Evolutionary conservation across 768 basidiomycete genomes (phyloP), one percentile per base, ranked within the genome.

Genomic region (Gymnopilus junonius): DNA sequence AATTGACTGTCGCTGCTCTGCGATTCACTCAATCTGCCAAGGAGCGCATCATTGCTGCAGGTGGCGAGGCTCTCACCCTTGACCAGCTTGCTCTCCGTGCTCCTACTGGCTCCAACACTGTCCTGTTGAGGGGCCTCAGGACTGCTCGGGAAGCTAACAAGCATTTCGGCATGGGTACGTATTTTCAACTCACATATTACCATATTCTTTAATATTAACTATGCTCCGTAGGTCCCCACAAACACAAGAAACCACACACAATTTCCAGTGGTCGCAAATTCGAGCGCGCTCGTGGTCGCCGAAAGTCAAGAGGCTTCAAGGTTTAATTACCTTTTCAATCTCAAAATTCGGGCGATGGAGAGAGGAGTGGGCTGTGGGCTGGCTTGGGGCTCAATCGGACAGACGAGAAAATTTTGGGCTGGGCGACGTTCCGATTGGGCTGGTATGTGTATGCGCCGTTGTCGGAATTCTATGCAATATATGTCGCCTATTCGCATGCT

Each of bases 221-320:
- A 56, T 21, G 15, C 32, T 40, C 51, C 58, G 12, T 64, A 84
- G 87, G 91, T 68, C 95, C 95, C 60, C 94, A 96, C 90, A 94
- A 98, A 82, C 84, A 97, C 90, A 98, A 97, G 87, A 97, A 96
- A 83, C 97, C 97, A 51, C 92, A 95, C 83, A 93, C 95, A 50
- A 84, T 82, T 73, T 95, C 94, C 76, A 97, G 97, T 84, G 97
- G 97, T 66, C 93, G 96, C 87, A 98, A 97, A 90, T 97, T 97
- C 91, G 97, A 99, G 85, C 90, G 90, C 75, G 97, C 83, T 78
- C 96, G 97, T 88, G 97, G 97, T 85, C 93, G 97, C 87, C 89
- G 97, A 92, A 93, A 94, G 88, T 95, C 94, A 60, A 91, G 92
- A 80, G 94, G 93, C 71, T 96, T 95, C 93, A 96, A 95, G 85